These are phyloP conservation scores for Clavispora carvajalis DNA, from an alignment of 805 yeast species.

Conservation along the genomic window DNA sequence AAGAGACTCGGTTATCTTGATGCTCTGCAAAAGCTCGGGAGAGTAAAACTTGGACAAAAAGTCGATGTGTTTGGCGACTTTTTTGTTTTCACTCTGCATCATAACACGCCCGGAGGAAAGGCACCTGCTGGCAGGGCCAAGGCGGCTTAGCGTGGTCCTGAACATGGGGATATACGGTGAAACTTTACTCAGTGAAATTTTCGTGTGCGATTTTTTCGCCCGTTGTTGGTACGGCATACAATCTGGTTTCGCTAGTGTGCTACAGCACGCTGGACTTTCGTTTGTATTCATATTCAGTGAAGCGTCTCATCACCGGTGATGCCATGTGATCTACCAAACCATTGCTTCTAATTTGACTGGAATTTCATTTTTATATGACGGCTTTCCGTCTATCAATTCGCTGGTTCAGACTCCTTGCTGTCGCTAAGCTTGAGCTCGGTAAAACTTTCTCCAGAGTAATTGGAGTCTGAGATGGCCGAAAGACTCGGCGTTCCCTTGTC, in stretches of 20 bases:
- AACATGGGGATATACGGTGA: conserved; percentile 3
- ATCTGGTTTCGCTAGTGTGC: no score
- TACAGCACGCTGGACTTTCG: no score
- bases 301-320: no score
- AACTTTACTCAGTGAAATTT: background rate
- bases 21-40: conserved; percentile 74
- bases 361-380: no score
- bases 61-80: conserved; percentile 42
- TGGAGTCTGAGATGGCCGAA: conserved; percentile 4
- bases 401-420: no score
- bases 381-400: no score
- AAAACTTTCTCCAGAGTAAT: background rate
- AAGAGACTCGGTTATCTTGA: conserved; percentile 71
- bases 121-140: conserved; percentile 3
- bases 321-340: no score
- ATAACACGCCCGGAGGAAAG: conserved; percentile 1
- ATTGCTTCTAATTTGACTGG: no score
- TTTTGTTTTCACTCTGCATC: conserved; percentile 6
- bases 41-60: conserved; percentile 72
- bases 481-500: conserved; percentile 9
- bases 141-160: conserved; percentile 7
- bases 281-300: no score
- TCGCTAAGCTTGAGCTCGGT: background rate
- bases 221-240: conserved; percentile 1
- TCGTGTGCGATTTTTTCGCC: background rate